A percentile compares a stretch with the other conserved stretches of the same genome.
Evolutionary conservation across 2,329 filamentous ascomycete species (phyloP).

Genomic region (Aspergillus ustus): DNA sequence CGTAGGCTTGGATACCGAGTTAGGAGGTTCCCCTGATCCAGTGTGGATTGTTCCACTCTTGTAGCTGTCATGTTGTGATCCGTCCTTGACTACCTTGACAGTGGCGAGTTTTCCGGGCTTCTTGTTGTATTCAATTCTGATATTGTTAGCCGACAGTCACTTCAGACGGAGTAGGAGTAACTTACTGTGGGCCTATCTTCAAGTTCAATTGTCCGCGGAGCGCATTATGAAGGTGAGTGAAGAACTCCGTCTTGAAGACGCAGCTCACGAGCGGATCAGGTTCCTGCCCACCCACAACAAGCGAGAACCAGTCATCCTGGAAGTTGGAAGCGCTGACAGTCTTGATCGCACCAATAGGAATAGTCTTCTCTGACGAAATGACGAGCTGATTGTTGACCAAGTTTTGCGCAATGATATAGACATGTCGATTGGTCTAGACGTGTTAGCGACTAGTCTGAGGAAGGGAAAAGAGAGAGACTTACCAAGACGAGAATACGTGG

Average conservation of each 20-base stretch:
- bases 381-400: slow-evolving; percentile 80
- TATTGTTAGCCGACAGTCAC: background rate
- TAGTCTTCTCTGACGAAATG: slow-evolving; percentile 78
- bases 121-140: slow-evolving; percentile 90
- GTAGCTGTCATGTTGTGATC: slow-evolving; percentile 77
- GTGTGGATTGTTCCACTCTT: slow-evolving; percentile 94
- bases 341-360: slow-evolving; percentile 86
- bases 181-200: slow-evolving; percentile 73
- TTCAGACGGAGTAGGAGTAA: slow-evolving; percentile 13
- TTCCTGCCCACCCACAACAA: slow-evolving; percentile 86
- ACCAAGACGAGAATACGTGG: slow-evolving; percentile 79
- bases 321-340: slow-evolving; percentile 79
- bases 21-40: slow-evolving; percentile 78
- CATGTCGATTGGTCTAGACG: slow-evolving; percentile 71
- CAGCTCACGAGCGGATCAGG: slow-evolving; percentile 93
- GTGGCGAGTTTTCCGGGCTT: slow-evolving; percentile 90
- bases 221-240: slow-evolving; percentile 82
- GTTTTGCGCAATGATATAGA: slow-evolving; percentile 86
- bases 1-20: slow-evolving; percentile 79
- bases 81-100: slow-evolving; percentile 89
- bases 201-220: slow-evolving; percentile 81
- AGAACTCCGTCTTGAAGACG: slow-evolving; percentile 94
- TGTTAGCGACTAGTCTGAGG: slow-evolving; percentile 24
- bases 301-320: slow-evolving; percentile 95
- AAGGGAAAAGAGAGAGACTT: slow-evolving; percentile 25